phyloP scores from a whole-genome alignment of 768 basidiomycete species.

The Russula virescens region DNA sequence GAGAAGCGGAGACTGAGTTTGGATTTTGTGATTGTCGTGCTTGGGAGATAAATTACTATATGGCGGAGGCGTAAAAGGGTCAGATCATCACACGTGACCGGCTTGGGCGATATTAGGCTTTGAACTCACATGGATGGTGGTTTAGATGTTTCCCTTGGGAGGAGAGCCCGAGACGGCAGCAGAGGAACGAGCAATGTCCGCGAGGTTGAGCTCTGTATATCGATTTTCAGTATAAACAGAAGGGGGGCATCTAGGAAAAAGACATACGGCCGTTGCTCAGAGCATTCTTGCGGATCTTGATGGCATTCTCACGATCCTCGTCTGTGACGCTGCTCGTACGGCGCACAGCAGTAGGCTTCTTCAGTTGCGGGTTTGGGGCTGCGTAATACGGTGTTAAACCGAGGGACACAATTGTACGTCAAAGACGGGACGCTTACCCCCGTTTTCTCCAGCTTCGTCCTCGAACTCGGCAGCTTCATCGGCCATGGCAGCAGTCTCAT shows the following conservation, averaged over 20 bases:
- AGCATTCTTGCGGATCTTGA: slow-evolving; percentile 65
- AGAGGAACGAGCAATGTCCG: slow-evolving; percentile 79
- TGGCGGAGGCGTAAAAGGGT: slow-evolving; percentile 4
- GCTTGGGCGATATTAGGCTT: not conserved
- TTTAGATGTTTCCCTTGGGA: slow-evolving; percentile 15
- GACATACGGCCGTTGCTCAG: slow-evolving; percentile 40
- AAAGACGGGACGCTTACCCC: slow-evolving; percentile 20
- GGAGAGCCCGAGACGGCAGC: slow-evolving; percentile 59
- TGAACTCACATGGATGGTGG: slow-evolving; percentile 14
- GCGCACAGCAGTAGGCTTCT: slow-evolving; percentile 13
- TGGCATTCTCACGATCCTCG: slow-evolving; percentile 60
- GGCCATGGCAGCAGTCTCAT: slow-evolving; percentile 51
- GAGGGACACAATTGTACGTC: slow-evolving; percentile 17
- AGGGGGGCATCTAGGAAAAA: not conserved
- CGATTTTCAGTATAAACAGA: not conserved
- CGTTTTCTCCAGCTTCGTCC: slow-evolving; percentile 28
- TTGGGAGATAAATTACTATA: slow-evolving; percentile 15
- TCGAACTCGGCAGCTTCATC: slow-evolving; percentile 52
- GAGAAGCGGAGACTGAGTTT: not conserved
- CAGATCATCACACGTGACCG: not conserved
- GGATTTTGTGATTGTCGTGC: slow-evolving; percentile 8
- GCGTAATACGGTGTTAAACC: not conserved
- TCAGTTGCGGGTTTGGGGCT: not conserved
- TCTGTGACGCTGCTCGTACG: slow-evolving; percentile 44
- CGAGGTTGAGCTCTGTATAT: slow-evolving; percentile 47